A percentile compares a stretch with the other conserved stretches of the same genome.
Evolutionary conservation across 1,284 basidiomycete species (phyloP).

Genomic region (Cryptococcus sp.): DNA sequence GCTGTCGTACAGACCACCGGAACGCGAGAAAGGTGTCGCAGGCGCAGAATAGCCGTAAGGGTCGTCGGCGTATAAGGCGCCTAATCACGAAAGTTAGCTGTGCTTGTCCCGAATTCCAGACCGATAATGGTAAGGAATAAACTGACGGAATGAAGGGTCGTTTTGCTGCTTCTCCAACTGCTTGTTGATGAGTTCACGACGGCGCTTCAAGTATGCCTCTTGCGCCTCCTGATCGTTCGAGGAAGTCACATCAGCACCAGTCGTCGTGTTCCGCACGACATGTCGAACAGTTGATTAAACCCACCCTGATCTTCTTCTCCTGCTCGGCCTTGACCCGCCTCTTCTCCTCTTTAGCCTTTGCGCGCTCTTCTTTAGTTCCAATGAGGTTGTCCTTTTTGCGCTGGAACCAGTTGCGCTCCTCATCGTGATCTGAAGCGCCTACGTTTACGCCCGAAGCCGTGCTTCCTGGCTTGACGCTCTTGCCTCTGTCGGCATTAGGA

Average conservation of each 20-base stretch:
- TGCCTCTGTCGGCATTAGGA: neutral
- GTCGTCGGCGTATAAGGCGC: slow-evolving; percentile 26
- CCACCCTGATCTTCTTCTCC: slow-evolving; percentile 24
- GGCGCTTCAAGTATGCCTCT: slow-evolving; percentile 34
- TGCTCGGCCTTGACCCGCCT: slow-evolving; percentile 24
- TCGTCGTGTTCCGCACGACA: neutral
- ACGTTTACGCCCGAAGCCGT: neutral
- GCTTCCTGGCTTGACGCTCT: slow-evolving; percentile 1
- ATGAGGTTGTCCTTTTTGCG: slow-evolving; percentile 46
- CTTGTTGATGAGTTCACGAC: slow-evolving; percentile 37
- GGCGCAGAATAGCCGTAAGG: slow-evolving; percentile 40
- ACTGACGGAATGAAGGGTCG: slow-evolving; percentile 34
- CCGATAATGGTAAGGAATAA: neutral
- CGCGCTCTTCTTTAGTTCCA: slow-evolving; percentile 48
- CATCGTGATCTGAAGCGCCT: slow-evolving; percentile 4
- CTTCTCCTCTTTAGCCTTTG: slow-evolving; percentile 34
- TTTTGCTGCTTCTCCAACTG: slow-evolving; percentile 22
- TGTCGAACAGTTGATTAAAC: slow-evolving; percentile 4
- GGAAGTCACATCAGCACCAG: too few relatives aligned
- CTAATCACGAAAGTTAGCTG: slow-evolving; percentile 9
- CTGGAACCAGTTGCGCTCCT: slow-evolving; percentile 42
- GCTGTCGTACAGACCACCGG: slow-evolving; percentile 26
- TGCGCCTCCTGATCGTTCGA: slow-evolving; percentile 25
- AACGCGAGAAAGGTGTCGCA: slow-evolving; percentile 27
- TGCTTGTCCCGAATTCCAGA: neutral